Conservation (phyloP, 139 green algal genomes). For the Haematococcus lacustris region DNA sequence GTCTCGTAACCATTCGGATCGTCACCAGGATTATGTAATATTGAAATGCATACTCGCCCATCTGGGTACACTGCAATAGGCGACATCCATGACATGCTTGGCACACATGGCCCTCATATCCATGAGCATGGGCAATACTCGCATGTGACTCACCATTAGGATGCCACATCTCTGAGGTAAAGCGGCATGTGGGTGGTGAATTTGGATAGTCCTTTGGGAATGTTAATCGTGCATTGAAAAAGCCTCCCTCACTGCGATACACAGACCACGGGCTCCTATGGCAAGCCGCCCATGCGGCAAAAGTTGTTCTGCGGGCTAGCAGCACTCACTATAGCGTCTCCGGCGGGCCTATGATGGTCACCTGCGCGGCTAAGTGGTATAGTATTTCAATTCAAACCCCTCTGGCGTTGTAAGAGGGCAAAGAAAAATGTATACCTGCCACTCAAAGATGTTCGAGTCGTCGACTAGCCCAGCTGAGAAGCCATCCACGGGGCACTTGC, state of each 20-base stretch:
- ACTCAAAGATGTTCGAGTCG: constrained; percentile 97
- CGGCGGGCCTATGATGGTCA: constrained; percentile 95
- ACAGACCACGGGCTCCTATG: no score
- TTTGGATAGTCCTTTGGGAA: constrained; percentile 99
- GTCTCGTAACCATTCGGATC: constrained; percentile 94
- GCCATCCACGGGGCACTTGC: constrained; percentile 92
- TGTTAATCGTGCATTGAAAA: constrained; percentile 93
- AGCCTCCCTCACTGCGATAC: constrained; percentile 92
- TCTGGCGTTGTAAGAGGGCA: no score
- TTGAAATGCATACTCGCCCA: constrained; percentile 97
- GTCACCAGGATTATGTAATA: constrained; percentile 91
- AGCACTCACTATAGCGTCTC: constrained; percentile 95
- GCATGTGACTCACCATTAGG: constrained; percentile 64
- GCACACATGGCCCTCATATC: not conserved
- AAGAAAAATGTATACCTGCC: no score
- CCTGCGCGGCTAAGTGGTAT: no score
- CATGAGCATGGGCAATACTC: not conserved
- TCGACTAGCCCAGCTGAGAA: constrained; percentile 96
- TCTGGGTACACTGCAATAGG: constrained; percentile 82
- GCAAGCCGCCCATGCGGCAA: no score
- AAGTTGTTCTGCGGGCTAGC: no score
- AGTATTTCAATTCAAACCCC: no score
- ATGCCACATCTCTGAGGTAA: constrained; percentile 99
- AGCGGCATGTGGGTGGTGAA: constrained; percentile 83
- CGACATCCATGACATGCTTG: not conserved